A percentile compares a stretch with the other conserved stretches of the same genome.
phyloP scores from a whole-genome alignment of 495 filamentous ascomycete species.

The Hypoxylon cercidicola region DNA sequence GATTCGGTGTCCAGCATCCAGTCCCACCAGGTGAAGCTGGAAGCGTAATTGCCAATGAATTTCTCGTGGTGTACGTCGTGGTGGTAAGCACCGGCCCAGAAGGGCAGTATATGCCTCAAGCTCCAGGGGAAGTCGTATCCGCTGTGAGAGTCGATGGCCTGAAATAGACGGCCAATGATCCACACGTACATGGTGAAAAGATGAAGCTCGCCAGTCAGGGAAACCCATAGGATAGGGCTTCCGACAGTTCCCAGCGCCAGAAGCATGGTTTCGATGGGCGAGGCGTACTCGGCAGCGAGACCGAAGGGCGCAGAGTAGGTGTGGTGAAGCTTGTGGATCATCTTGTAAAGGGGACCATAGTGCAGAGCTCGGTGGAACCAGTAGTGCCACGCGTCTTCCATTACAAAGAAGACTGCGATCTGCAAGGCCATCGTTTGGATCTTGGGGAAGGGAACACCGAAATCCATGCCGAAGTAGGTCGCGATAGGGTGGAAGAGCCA shows the following conservation, averaged over 20 bases:
- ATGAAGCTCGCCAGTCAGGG: conserved; percentile 85
- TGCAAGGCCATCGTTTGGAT: conserved; percentile 88
- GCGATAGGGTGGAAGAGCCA: conserved; percentile 99
- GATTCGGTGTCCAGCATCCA: conserved; percentile 92
- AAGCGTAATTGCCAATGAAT: conserved; percentile 97
- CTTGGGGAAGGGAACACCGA: conserved; percentile 88
- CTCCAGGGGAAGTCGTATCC: conserved; percentile 99
- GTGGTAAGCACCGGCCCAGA: conserved; percentile 98
- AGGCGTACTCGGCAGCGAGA: conserved; percentile 95
- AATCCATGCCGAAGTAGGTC: conserved; percentile 88
- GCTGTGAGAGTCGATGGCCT: conserved; percentile 96
- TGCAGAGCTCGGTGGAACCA: conserved; percentile 94
- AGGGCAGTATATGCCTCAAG: conserved; percentile 92
- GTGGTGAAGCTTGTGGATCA: conserved; percentile 98
- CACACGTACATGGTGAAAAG: conserved; percentile 98
- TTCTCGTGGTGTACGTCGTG: conserved; percentile 97
- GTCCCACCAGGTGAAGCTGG: conserved; percentile 99
- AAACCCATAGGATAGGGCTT: conserved; percentile 85
- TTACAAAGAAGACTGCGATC: conserved; percentile 91
- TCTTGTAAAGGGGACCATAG: conserved; percentile 93
- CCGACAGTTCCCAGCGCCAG: conserved; percentile 93
- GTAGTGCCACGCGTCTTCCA: conserved; percentile 99
- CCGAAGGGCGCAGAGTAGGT: conserved; percentile 98
- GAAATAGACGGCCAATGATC: conserved; percentile 93
- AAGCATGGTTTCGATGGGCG: conserved; percentile 96